A percentile compares a stretch with the other conserved stretches of the same genome.
Conservation (phyloP, 106 monocot genomes). For the Allium cepa region DNA sequence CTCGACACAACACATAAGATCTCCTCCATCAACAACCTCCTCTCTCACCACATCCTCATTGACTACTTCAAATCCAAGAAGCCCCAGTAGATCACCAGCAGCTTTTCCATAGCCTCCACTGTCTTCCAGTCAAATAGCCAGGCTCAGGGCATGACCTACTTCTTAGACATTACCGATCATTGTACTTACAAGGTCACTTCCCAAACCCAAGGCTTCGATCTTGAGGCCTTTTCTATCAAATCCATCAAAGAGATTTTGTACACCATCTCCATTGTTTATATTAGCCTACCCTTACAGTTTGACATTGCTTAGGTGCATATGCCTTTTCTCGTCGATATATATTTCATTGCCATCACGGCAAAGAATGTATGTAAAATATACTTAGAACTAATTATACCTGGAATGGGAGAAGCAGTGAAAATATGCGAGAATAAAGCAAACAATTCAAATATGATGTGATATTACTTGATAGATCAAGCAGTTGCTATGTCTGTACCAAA, state of each 20-base stretch:
- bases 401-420: slow-evolving; percentile 20
- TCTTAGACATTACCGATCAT: slow-evolving; percentile 43
- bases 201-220: slow-evolving; percentile 7
- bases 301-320: slow-evolving; percentile 20
- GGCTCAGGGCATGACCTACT: slow-evolving; percentile 41
- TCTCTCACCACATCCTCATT: slow-evolving; percentile 46
- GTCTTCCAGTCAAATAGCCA: slow-evolving; percentile 46
- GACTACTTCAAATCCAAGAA: slow-evolving; percentile 50
- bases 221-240: slow-evolving; percentile 7
- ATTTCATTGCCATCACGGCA: slow-evolving; percentile 38
- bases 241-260: slow-evolving; percentile 19
- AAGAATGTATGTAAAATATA: slow-evolving; percentile 45
- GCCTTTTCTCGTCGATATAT: slow-evolving; percentile 15
- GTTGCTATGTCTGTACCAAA: slow-evolving; percentile 46
- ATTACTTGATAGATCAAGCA: slow-evolving; percentile 64
- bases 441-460: slow-evolving; percentile 43
- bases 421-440: slow-evolving; percentile 39
- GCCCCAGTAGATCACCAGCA: slow-evolving; percentile 45
- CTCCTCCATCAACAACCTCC: slow-evolving; percentile 37
- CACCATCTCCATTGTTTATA: slow-evolving; percentile 24
- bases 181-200: slow-evolving; percentile 27
- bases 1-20: slow-evolving; percentile 30
- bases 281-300: slow-evolving; percentile 15
- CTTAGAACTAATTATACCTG: slow-evolving; percentile 35
- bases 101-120: slow-evolving; percentile 28